Conservation (phyloP, 108 stramenopile genomes). For the Pseudonitzschia delicatissima region DNA sequence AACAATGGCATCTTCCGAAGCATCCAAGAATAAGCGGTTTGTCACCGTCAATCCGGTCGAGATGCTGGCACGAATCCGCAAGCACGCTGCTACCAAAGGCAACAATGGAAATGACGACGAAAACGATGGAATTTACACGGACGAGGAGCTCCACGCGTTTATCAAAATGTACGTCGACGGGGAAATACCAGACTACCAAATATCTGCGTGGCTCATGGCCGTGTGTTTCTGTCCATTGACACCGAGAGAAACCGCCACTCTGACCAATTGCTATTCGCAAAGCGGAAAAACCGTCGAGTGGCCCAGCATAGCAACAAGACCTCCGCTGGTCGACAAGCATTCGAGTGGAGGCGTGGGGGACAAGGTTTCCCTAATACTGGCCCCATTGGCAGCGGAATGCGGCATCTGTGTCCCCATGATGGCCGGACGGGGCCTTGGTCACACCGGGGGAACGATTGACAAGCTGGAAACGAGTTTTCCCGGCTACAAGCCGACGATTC, state of each 20-base stretch:
- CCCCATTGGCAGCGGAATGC: slow-evolving; percentile 69
- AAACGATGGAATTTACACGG: slow-evolving; percentile 46
- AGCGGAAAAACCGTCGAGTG: slow-evolving; percentile 63
- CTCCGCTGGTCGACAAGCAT: slow-evolving; percentile 70
- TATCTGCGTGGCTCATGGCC: slow-evolving; percentile 89
- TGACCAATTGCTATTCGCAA: slow-evolving; percentile 68
- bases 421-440: slow-evolving; percentile 81
- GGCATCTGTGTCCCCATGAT: slow-evolving; percentile 79
- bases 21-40: neutral
- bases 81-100: neutral
- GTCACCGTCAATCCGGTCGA: slow-evolving; percentile 16
- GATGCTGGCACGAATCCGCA: neutral
- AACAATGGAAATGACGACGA: slow-evolving; percentile 27
- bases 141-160: slow-evolving; percentile 52
- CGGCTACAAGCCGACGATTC: slow-evolving; percentile 49
- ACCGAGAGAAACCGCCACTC: slow-evolving; percentile 60
- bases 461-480: slow-evolving; percentile 75
- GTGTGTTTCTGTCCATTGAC: slow-evolving; percentile 75
- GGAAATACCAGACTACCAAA: slow-evolving; percentile 80
- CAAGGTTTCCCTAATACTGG: slow-evolving; percentile 71
- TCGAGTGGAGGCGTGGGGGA: slow-evolving; percentile 85
- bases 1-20: neutral
- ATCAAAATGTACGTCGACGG: slow-evolving; percentile 41
- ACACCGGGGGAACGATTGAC: slow-evolving; percentile 88
- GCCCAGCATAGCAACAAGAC: slow-evolving; percentile 24